These are phyloP conservation scores for Tetrapisispora arboricola DNA, from an alignment of 805 yeast genomes.

Conservation along the genomic window DNA sequence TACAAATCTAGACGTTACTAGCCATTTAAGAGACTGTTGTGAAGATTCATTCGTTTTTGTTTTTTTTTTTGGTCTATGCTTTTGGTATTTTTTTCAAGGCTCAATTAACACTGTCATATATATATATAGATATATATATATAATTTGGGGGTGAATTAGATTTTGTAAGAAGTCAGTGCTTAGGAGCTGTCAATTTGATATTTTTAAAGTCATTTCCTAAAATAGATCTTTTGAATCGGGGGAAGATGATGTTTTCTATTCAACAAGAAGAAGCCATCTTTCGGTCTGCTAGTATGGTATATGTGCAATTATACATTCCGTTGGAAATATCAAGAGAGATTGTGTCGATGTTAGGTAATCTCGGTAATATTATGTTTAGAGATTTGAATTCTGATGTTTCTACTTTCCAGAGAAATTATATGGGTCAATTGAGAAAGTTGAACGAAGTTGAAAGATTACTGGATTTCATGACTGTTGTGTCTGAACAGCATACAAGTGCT, in stretches of 20 bases:
- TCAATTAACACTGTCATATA: too few relatives aligned
- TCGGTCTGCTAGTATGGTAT: slow-evolving; percentile 91
- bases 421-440: slow-evolving; percentile 68
- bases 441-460: slow-evolving; percentile 79
- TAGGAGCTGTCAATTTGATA: too few relatives aligned
- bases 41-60: too few relatives aligned
- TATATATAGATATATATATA: too few relatives aligned
- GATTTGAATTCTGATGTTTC: slow-evolving; percentile 77
- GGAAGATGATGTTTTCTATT: background rate
- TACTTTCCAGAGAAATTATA: slow-evolving; percentile 85
- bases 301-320: slow-evolving; percentile 85
- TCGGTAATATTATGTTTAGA: slow-evolving; percentile 77
- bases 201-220: too few relatives aligned
- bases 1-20: too few relatives aligned
- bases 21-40: too few relatives aligned
- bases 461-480: slow-evolving; percentile 38
- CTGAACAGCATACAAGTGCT: slow-evolving; percentile 35
- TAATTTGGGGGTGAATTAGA: too few relatives aligned
- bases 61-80: too few relatives aligned
- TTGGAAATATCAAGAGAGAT: slow-evolving; percentile 75
- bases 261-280: slow-evolving; percentile 31
- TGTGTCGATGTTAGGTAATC: slow-evolving; percentile 72
- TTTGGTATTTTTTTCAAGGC: too few relatives aligned
- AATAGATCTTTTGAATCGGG: too few relatives aligned
- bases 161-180: too few relatives aligned